Conservation (phyloP, 2,329 filamentous ascomycete species). For the Parastagonospora avenae region DNA sequence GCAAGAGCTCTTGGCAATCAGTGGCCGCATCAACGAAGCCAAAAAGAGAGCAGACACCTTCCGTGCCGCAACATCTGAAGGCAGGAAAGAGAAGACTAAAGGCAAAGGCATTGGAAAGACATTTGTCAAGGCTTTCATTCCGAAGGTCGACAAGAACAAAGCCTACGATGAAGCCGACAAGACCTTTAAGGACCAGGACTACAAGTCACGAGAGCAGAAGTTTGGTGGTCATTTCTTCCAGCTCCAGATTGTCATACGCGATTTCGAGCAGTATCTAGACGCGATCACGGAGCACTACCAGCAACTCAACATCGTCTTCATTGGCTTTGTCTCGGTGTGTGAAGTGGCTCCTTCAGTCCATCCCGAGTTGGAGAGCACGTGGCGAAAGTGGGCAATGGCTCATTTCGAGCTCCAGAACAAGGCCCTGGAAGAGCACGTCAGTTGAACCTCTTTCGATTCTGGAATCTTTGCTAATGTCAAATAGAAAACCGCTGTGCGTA, state of each 20-base stretch:
- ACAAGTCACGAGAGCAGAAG: constrained; percentile 79
- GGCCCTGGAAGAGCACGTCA: constrained; percentile 82
- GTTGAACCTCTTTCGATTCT: constrained; percentile 26
- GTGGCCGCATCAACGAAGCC: constrained; percentile 81
- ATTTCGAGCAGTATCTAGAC: constrained; percentile 92
- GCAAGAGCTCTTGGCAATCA: constrained; percentile 68
- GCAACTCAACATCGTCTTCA: constrained; percentile 78
- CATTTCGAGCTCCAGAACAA: constrained; percentile 85
- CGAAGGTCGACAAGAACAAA: constrained; percentile 84
- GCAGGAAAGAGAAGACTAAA: constrained; percentile 44
- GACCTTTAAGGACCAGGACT: constrained; percentile 76
- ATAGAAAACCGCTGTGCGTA: constrained; percentile 69
- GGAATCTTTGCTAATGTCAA: constrained; percentile 15
- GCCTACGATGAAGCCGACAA: constrained; percentile 69
- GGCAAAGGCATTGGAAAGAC: constrained; percentile 65
- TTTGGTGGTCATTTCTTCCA: constrained; percentile 93
- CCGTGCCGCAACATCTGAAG: constrained; percentile 39
- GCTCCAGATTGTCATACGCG: constrained; percentile 87
- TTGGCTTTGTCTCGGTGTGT: constrained; percentile 83
- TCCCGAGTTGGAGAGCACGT: constrained; percentile 89
- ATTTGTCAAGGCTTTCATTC: constrained; percentile 85
- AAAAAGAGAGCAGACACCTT: constrained; percentile 95
- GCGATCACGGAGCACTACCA: constrained; percentile 79
- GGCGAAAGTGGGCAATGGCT: constrained; percentile 86
- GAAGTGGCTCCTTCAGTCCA: constrained; percentile 64